Conservation (phyloP, 129 eudicot genomes). For the Flaveria bidentis region DNA sequence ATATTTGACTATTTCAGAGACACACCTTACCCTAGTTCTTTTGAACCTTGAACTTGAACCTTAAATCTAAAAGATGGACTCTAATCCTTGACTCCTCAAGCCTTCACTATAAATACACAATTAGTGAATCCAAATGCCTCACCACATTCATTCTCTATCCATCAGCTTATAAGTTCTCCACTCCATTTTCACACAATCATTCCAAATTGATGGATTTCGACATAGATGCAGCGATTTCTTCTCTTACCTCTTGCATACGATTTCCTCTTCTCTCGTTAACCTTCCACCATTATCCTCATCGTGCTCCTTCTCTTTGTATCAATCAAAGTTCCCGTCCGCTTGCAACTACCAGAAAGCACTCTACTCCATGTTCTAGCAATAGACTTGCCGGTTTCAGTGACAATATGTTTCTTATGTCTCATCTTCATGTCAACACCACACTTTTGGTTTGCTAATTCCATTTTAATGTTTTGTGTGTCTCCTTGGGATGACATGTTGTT, state of each 20-base stretch:
- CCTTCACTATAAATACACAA: too few relatives aligned
- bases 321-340: constrained; percentile 11
- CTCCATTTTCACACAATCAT: background rate
- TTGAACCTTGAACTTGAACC: too few relatives aligned
- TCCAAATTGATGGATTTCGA: constrained; percentile 2
- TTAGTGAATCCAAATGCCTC: too few relatives aligned
- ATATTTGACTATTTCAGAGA: too few relatives aligned
- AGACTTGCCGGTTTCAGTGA: constrained; percentile 17
- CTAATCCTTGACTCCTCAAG: too few relatives aligned
- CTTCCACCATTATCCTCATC: constrained; percentile 10
- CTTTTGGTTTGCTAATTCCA: constrained; percentile 16
- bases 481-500: constrained; percentile 12
- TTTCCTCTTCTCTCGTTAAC: background rate
- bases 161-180: background rate
- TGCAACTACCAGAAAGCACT: background rate
- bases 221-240: constrained; percentile 14
- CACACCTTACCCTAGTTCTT: too few relatives aligned
- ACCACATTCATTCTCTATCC: too few relatives aligned
- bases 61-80: too few relatives aligned
- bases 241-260: constrained; percentile 17
- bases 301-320: constrained; percentile 22
- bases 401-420: constrained; percentile 9
- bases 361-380: constrained; percentile 10
- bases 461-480: constrained; percentile 14
- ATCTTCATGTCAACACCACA: constrained; percentile 14